A percentile compares a stretch with the other conserved stretches of the same genome.
These are phyloP conservation scores for Gnomoniopsis sp. DNA, from an alignment of 2,329 filamentous ascomycete species.

Conservation along the genomic window DNA sequence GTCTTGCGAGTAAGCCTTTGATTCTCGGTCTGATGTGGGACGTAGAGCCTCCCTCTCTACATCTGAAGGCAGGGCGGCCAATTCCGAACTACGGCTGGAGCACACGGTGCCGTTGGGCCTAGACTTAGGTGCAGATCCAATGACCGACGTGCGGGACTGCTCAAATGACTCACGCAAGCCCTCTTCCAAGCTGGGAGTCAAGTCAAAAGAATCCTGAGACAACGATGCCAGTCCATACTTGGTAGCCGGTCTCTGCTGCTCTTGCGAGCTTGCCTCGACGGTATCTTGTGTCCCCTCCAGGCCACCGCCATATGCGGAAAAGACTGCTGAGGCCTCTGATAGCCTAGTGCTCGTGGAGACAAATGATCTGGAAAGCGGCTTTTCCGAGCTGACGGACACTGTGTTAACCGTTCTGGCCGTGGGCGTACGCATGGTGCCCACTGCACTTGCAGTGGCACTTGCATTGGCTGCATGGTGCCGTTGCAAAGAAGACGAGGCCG, in stretches of 20 bases:
- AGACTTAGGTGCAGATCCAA: background rate
- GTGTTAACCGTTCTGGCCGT: background rate
- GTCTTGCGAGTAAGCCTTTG: background rate
- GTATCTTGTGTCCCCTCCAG: slow-evolving; percentile 32
- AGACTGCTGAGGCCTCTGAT: slow-evolving; percentile 30
- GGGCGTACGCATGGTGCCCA: too few species aligned
- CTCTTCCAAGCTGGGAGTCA: background rate
- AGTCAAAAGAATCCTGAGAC: background rate
- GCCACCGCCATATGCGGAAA: slow-evolving; percentile 26
- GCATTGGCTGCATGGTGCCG: slow-evolving; percentile 11
- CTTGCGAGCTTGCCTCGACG: slow-evolving; percentile 25
- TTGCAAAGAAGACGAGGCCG: background rate
- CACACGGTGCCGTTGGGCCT: background rate
- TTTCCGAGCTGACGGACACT: slow-evolving; percentile 4
- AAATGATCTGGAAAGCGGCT: slow-evolving; percentile 23
- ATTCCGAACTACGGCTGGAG: background rate
- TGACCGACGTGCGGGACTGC: background rate
- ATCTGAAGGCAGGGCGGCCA: background rate
- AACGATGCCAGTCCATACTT: background rate
- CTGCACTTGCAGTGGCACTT: background rate
- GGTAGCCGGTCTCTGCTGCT: background rate
- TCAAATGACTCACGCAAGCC: background rate
- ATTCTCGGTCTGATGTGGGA: background rate
- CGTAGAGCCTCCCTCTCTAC: background rate
- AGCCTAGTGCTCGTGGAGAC: slow-evolving; percentile 30